A percentile compares a stretch with the other conserved stretches of the same genome.
Conservation (phyloP, 352 stramenopile genomes). For the Phytophthora aleatoria region DNA sequence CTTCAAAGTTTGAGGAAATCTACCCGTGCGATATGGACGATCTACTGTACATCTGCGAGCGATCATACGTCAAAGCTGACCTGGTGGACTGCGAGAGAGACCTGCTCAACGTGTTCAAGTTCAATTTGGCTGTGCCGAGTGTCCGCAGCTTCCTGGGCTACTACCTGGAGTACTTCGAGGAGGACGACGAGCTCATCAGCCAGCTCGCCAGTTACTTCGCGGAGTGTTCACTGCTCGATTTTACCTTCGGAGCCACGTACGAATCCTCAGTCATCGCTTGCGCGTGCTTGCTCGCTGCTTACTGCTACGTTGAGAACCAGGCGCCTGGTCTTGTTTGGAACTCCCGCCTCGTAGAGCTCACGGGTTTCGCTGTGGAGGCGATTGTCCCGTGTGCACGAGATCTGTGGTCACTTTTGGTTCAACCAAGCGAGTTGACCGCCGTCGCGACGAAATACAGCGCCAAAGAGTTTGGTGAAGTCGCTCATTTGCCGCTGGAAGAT, state of each 20-base stretch:
- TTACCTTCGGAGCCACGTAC: constrained; percentile 54
- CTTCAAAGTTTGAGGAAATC: constrained; percentile 99
- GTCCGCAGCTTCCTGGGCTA: constrained; percentile 95
- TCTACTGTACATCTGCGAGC: constrained; percentile 98
- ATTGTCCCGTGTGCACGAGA: constrained; percentile 46
- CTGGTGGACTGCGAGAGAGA: constrained; percentile 91
- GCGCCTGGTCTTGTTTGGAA: constrained; percentile 50
- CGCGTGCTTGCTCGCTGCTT: constrained; percentile 51
- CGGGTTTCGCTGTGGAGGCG: constrained; percentile 47
- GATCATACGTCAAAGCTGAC: constrained; percentile 91
- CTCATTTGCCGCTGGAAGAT: constrained; percentile 41
- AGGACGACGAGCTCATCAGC: constrained; percentile 38
- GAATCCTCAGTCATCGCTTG: constrained; percentile 55
- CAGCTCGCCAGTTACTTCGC: constrained; percentile 66
- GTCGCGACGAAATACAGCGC: constrained; percentile 51
- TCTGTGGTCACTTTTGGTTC: constrained; percentile 37
- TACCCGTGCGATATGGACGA: constrained; percentile 97
- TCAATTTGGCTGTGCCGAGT: constrained; percentile 96
- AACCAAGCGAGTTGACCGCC: constrained; percentile 46
- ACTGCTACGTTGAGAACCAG: constrained; percentile 53
- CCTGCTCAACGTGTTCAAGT: constrained; percentile 96
- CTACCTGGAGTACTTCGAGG: constrained; percentile 89
- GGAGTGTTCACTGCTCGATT: constrained; percentile 63
- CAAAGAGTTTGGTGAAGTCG: constrained; percentile 42
- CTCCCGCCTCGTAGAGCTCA: constrained; percentile 52